Conservation (phyloP, 768 basidiomycete genomes). For the Suillus cothurnatus region DNA sequence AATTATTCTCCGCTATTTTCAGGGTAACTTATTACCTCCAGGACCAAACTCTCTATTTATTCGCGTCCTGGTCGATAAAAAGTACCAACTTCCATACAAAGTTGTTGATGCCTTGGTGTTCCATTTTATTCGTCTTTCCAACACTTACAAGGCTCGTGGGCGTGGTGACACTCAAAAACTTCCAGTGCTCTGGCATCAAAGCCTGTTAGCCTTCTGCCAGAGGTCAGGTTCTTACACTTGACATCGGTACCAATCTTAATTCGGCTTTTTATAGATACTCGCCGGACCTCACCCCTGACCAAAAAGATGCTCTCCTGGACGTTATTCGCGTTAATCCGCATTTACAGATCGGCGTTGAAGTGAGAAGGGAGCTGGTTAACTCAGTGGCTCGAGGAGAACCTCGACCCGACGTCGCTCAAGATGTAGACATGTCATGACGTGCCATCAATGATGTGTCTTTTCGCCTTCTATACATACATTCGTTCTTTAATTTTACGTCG, state of each 20-base stretch:
- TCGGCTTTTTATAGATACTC: slow-evolving; percentile 65
- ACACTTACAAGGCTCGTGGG: slow-evolving; percentile 76
- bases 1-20: neutral
- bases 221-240: slow-evolving; percentile 50
- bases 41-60: slow-evolving; percentile 97
- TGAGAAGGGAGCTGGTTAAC: slow-evolving; percentile 86
- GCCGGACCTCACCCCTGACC: slow-evolving; percentile 92
- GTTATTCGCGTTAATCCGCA: slow-evolving; percentile 87
- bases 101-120: slow-evolving; percentile 96
- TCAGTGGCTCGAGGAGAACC: slow-evolving; percentile 87
- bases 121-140: slow-evolving; percentile 96
- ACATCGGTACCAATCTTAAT: slow-evolving; percentile 5
- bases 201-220: slow-evolving; percentile 91
- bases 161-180: slow-evolving; percentile 76
- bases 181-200: slow-evolving; percentile 99
- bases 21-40: slow-evolving; percentile 16
- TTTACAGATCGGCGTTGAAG: slow-evolving; percentile 84
- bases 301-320: slow-evolving; percentile 96
- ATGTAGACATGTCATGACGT: slow-evolving; percentile 60
- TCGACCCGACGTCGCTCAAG: slow-evolving; percentile 61
- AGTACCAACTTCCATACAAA: slow-evolving; percentile 96
- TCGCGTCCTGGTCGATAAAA: slow-evolving; percentile 95
- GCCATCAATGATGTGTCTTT: neutral
- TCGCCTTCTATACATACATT: neutral
- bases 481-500: neutral